These are phyloP conservation scores for Bonia amplexicaulis DNA, from an alignment of 176 grass and related monocot genomes.

Conservation along the genomic window DNA sequence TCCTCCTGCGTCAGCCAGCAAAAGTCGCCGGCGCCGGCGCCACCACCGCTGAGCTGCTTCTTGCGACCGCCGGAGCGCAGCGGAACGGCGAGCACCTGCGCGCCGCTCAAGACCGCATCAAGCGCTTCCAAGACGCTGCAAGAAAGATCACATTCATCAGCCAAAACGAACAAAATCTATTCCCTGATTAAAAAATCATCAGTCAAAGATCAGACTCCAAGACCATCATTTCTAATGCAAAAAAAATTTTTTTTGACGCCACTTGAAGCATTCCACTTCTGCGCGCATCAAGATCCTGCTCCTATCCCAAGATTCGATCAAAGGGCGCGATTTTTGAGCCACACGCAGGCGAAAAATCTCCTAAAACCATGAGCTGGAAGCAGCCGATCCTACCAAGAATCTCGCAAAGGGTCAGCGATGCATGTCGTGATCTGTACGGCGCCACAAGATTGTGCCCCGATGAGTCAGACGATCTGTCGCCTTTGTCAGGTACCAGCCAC, in stretches of 20 bases:
- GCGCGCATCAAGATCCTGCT: not conserved
- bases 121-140: slow-evolving; percentile 75
- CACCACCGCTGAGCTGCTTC: slow-evolving; percentile 26
- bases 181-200: not conserved
- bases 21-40: slow-evolving; percentile 27
- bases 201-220: not conserved
- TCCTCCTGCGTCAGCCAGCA: slow-evolving; percentile 88
- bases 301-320: not conserved
- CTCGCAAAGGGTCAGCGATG: not conserved
- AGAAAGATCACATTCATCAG: not conserved
- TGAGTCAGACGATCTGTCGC: slow-evolving; percentile 36
- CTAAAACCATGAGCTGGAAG: not conserved
- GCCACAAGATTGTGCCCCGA: slow-evolving; percentile 1
- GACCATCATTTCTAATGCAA: not conserved
- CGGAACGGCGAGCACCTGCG: slow-evolving; percentile 56
- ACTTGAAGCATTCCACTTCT: not conserved
- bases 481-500: not conserved
- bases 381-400: slow-evolving; percentile 8
- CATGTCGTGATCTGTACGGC: slow-evolving; percentile 10
- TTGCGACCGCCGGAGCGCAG: slow-evolving; percentile 39
- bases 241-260: not conserved
- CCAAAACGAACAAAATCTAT: slow-evolving; percentile 5
- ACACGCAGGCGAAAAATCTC: not conserved
- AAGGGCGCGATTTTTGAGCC: not conserved
- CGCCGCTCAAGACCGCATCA: slow-evolving; percentile 67